Base-by-base conservation (phyloP, 2,329 filamentous ascomycete genomes). In the Xenoacremonium recifei region DNA sequence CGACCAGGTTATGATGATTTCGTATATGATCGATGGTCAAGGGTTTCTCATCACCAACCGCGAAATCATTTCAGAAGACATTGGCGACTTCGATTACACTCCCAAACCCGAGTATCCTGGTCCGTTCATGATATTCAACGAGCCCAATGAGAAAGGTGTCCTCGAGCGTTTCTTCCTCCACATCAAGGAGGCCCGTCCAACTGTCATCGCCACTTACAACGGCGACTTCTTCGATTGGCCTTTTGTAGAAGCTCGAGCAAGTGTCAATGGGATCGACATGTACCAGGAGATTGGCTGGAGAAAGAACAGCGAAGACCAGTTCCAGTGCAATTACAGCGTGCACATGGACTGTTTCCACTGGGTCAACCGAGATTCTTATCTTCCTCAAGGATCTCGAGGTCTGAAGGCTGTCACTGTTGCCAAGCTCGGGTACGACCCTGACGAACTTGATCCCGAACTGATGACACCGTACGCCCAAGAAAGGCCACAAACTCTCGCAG, bases 171-270 rank as follows among this genome's bases (percentile, higher is more conserved):
- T 99, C 69, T 97, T 99, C 60, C 75, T 88, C 30, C 93, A 96
- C 64, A 87, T 99, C 66, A 97, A 99, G 60, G 89, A 96, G 64
- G 89, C 90, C 1, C 82, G 87, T 45, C 93, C 93, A 1, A 97
- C 91, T 0, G 92, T 99, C 42, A 99, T 99, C 64, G 92, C 95
- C 25, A 99, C 93, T n/a, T 99, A 99, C 77, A 99, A 99, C 89
- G 93, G 93, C 71, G 93, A 99, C 72, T 99, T 99, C 65, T 99
- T 99, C 83, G 93, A 99, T 84, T 99, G 93, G 93, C 92, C 93
- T 0, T 99, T 95, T 61, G 90, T 99, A 18, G 93, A 99, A 71
- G 83, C 93, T 33, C 79, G 93, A 69, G 89, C 95, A 20, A 95
- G 90, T 61, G 80, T 96, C 51, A 85, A 95, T 55, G 93, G 95